Percentiles rank a stretch among this genome's conserved stretches.
phyloP scores from a whole-genome alignment of 495 filamentous ascomycete genomes.

The Penicillium antarcticum region DNA sequence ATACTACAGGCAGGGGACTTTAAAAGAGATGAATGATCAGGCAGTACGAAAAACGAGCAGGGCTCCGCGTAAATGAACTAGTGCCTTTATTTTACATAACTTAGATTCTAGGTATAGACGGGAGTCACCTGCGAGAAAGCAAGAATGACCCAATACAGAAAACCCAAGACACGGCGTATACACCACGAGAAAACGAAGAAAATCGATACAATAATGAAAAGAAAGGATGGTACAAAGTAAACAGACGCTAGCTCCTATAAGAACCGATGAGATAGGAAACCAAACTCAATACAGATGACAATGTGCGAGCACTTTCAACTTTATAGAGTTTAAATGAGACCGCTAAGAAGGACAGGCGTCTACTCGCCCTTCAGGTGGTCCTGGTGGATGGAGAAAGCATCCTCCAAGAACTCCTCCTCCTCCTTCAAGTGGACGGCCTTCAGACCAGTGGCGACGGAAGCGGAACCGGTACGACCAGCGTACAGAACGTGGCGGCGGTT shows the following conservation, averaged over 20 bases:
- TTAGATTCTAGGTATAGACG: constrained; percentile 22
- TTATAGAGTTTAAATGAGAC: constrained; percentile 2
- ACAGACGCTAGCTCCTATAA: constrained; percentile 30
- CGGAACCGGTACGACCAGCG: constrained; percentile 85
- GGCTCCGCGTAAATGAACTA: constrained; percentile 12
- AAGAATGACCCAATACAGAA: constrained; percentile 16
- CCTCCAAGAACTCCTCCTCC: constrained; percentile 83
- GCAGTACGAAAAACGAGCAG: not conserved
- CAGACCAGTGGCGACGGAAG: constrained; percentile 87
- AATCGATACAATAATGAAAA: constrained; percentile 27
- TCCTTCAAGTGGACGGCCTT: constrained; percentile 90
- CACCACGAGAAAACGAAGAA: constrained; percentile 25
- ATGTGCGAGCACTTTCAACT: not conserved
- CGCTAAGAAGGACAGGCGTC: constrained; percentile 12
- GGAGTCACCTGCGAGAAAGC: not conserved
- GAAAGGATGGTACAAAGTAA: constrained; percentile 24
- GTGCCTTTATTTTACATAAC: constrained; percentile 31
- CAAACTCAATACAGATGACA: constrained; percentile 14
- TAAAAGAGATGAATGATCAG: not conserved
- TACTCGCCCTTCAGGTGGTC: constrained; percentile 56
- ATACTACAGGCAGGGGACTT: no score
- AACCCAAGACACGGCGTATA: constrained; percentile 29
- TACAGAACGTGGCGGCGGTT: constrained; percentile 94
- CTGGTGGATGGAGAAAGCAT: constrained; percentile 63
- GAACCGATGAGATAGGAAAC: constrained; percentile 28